Percentiles rank a stretch among this genome's conserved stretches.
phyloP scores from a whole-genome alignment of 78 protist species.

The Emiliania huxleyi region DNA sequence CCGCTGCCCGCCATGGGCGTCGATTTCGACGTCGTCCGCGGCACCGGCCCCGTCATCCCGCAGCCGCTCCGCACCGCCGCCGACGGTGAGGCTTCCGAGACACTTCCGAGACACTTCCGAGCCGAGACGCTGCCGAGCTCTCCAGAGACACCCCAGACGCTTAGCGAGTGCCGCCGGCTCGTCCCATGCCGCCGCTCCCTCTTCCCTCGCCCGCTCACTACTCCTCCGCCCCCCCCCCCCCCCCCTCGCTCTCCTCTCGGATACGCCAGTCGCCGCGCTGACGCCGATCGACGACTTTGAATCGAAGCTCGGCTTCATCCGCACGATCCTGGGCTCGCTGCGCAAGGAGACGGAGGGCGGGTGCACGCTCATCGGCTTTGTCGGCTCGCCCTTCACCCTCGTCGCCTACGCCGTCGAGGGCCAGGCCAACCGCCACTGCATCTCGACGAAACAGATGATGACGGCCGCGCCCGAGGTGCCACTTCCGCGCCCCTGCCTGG shows the following conservation, averaged over 20 bases:
- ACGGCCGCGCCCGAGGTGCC: neutral
- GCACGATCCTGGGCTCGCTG: slow-evolving; percentile 12
- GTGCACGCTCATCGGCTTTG: slow-evolving; percentile 40
- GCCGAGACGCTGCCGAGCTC: neutral
- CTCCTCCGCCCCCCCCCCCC: too few species aligned
- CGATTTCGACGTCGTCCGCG: slow-evolving; percentile 33
- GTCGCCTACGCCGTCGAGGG: slow-evolving; percentile 89
- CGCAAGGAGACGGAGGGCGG: neutral
- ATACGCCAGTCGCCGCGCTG: neutral
- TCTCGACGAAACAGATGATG: slow-evolving; percentile 39
- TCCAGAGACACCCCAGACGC: neutral
- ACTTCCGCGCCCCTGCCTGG: too few species aligned
- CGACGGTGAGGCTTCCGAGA: neutral
- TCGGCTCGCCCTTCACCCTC: slow-evolving; percentile 82
- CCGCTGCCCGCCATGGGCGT: slow-evolving; percentile 49
- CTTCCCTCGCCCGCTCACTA: too few species aligned
- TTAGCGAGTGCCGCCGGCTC: neutral
- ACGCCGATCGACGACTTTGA: neutral
- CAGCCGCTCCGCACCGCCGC: slow-evolving; percentile 28
- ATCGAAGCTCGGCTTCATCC: neutral
- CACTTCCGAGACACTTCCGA: too few species aligned
- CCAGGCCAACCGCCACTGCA: slow-evolving; percentile 59
- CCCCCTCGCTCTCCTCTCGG: too few species aligned
- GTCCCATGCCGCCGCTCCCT: neutral
- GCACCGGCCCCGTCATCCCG: slow-evolving; percentile 23